Conservation (phyloP, 1,284 basidiomycete species). For the Phlebopus sp. region DNA sequence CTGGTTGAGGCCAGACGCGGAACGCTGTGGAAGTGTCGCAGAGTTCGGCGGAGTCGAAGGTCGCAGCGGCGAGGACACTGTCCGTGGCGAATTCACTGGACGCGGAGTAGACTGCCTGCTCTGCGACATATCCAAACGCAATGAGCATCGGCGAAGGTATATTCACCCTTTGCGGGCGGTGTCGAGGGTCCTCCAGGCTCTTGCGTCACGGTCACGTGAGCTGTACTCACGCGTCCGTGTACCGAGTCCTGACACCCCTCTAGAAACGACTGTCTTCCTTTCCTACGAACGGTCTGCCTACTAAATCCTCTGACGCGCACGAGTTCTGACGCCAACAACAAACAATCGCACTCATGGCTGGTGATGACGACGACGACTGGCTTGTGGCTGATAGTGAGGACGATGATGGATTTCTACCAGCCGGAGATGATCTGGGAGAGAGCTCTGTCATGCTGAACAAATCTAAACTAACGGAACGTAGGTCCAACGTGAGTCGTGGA, state of each 20-base stretch:
- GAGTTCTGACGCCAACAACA: too few relatives aligned
- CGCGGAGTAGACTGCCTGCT: conserved; percentile 22
- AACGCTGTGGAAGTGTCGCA: conserved; percentile 16
- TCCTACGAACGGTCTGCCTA: too few relatives aligned
- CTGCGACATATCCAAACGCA: conserved; percentile 24
- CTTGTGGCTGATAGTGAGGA: conserved; percentile 31
- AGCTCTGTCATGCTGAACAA: not conserved
- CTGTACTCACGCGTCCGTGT: not conserved
- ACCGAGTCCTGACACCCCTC: not conserved
- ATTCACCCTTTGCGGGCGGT: not conserved
- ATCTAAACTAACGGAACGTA: conserved; percentile 11
- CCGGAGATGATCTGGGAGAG: not conserved
- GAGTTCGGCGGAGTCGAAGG: conserved; percentile 19
- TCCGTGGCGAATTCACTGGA: conserved; percentile 23
- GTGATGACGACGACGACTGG: conserved; percentile 16
- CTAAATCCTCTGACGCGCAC: too few relatives aligned
- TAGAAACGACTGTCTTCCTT: too few relatives aligned
- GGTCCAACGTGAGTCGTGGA: not conserved
- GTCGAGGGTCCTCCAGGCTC: not conserved
- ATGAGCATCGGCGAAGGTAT: too few relatives aligned
- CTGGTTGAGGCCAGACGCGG: conserved; percentile 16
- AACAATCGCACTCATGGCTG: conserved; percentile 10
- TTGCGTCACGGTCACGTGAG: conserved; percentile 29
- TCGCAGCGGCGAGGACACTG: conserved; percentile 25
- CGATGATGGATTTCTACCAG: conserved; percentile 11